These are phyloP conservation scores for Musa troglodytarum DNA, from an alignment of 176 grass and related monocot species.

Conservation along the genomic window DNA sequence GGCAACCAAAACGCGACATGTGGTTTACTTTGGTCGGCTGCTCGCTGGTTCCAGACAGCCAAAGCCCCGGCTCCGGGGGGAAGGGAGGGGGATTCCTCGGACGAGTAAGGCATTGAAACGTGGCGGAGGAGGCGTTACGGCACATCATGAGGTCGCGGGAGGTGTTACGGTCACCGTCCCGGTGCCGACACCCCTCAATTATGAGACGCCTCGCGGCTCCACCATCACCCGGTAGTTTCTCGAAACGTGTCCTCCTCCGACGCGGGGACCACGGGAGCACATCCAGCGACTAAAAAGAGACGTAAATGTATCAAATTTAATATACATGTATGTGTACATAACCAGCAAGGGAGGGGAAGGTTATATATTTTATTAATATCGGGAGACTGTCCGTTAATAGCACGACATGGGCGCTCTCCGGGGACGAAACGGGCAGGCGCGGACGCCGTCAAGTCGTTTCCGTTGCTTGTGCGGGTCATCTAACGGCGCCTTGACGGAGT, in stretches of 20 bases:
- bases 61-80: not conserved
- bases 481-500: not conserved
- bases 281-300: not conserved
- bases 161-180: not conserved
- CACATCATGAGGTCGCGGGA: not conserved
- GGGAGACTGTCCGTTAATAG: conserved; percentile 17
- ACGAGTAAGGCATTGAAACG: conserved; percentile 4
- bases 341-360: not conserved
- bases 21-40: not conserved
- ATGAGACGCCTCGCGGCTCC: not conserved
- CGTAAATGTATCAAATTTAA: not conserved
- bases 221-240: not conserved
- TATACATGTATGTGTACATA: not conserved
- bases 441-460: not conserved
- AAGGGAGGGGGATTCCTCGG: not conserved
- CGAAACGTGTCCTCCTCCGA: not conserved
- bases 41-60: not conserved
- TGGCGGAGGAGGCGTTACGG: not conserved
- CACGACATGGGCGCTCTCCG: conserved; percentile 7
- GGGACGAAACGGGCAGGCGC: conserved; percentile 3
- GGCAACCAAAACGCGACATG: too few species aligned
- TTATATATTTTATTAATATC: not conserved
- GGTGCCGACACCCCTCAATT: not conserved
- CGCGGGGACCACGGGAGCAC: not conserved
- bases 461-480: not conserved